A percentile compares a stretch with the other conserved stretches of the same genome.
Evolutionary conservation across 768 basidiomycete species (phyloP).

Genomic region (Fomitopsis pulvina): DNA sequence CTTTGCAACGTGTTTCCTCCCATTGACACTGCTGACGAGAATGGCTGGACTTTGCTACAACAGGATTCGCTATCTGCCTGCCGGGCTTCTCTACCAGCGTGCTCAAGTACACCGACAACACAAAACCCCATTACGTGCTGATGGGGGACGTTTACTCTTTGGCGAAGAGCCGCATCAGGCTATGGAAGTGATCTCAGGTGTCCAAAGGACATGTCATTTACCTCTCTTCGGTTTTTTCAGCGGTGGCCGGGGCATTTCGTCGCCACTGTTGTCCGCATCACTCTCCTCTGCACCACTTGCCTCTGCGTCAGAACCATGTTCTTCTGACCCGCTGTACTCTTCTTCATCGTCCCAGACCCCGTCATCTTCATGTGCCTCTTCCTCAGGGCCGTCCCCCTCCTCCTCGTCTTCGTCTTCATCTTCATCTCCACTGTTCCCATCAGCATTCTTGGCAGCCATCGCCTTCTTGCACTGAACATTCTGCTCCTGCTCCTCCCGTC

Average conservation of each 20-base stretch:
- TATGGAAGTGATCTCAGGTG: not conserved
- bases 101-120: not conserved
- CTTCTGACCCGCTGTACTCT: conserved; percentile 51
- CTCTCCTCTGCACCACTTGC: conserved; percentile 43
- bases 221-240: conserved; percentile 50
- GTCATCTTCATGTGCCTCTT: conserved; percentile 21
- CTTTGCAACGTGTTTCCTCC: too few species aligned
- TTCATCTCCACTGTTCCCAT: conserved; percentile 29
- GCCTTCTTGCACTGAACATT: conserved; percentile 85
- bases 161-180: not conserved
- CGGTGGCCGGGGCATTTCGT: conserved; percentile 36
- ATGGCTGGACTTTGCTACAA: not conserved
- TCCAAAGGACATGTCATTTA: conserved; percentile 30
- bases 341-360: conserved; percentile 53
- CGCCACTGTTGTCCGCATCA: conserved; percentile 41
- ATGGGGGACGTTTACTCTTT: not conserved
- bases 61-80: not conserved
- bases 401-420: conserved; percentile 39
- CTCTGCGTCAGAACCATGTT: conserved; percentile 35
- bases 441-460: conserved; percentile 27
- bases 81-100: not conserved
- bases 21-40: not conserved
- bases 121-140: not conserved
- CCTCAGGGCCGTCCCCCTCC: conserved; percentile 36
- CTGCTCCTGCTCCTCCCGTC: conserved; percentile 84